Percentiles rank a stretch among this genome's conserved stretches.
These are phyloP conservation scores for Leptomonas pyrrhocoris DNA, from an alignment of 208 protist species.

Conservation along the genomic window DNA sequence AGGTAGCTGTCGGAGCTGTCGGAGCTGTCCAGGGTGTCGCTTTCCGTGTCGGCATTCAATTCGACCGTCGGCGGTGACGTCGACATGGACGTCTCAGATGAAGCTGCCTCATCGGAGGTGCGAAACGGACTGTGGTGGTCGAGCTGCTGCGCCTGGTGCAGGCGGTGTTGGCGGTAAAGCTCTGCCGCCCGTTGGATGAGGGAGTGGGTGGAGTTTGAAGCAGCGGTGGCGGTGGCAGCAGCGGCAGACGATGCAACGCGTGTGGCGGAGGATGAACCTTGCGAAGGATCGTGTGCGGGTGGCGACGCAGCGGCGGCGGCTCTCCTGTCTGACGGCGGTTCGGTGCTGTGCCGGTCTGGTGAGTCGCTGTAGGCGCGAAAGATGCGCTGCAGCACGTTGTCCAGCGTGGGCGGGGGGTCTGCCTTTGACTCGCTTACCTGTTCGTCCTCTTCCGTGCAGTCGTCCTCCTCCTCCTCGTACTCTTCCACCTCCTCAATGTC, in stretches of 20 bases:
- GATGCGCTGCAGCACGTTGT: constrained; percentile 32
- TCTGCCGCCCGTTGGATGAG: constrained; percentile 38
- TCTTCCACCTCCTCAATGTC: constrained; percentile 36
- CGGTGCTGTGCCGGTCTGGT: background rate
- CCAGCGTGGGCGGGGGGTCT: constrained; percentile 9
- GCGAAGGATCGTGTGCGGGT: background rate
- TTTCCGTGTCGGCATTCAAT: background rate
- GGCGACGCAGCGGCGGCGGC: background rate
- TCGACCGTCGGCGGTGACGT: constrained; percentile 23
- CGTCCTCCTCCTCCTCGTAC: constrained; percentile 21
- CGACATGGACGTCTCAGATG: constrained; percentile 4
- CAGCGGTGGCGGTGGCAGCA: background rate
- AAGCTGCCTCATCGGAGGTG: background rate
- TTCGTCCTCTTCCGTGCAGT: constrained; percentile 6
- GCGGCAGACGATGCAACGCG: background rate
- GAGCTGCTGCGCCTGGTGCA: constrained; percentile 15
- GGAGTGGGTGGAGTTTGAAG: constrained; percentile 28
- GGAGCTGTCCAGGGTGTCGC: constrained; percentile 1
- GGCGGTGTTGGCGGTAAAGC: constrained; percentile 31
- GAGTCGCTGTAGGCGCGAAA: constrained; percentile 30
- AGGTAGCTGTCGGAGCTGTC: constrained; percentile 10
- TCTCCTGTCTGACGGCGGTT: background rate
- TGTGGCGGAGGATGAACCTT: background rate
- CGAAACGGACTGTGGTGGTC: constrained; percentile 20
- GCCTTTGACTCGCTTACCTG: background rate